Base-by-base conservation (phyloP, 2,329 filamentous ascomycete species). In the Pseudomassariella vexata region DNA sequence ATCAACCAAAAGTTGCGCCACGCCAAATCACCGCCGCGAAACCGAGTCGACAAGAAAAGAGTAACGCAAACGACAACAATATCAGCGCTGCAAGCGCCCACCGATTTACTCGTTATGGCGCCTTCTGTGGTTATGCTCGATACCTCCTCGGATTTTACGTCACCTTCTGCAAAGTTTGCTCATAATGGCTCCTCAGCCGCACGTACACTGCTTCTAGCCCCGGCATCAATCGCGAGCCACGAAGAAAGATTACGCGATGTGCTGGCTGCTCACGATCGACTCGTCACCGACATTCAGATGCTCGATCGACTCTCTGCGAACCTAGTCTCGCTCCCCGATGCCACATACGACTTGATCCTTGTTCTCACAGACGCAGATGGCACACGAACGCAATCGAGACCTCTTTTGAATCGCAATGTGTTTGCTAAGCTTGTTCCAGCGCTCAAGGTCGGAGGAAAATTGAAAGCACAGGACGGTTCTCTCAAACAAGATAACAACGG, bases 261-360 rank as follows among this genome's bases (percentile, higher is more conserved):
- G 40, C 76, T 94, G 50, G 69, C 78, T 37, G 67, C 77, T 36
- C 79, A 86, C 64, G 79, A 92, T 57, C 82, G 87, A 53, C 65
- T 72, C 42, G 68, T 73, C 27, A 90, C 88, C 40, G 92, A 98
- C 55, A 71, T 98, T 32, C 92, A 96, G 60, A 98, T 98, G 92
- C 83, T 98, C 40, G 92, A 98, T 64, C 86, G 92, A 31, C 75
- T 98, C 24, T 79, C 85, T 2, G 76, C 85, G 21, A 87, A 87
- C 40, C 70, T 95, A 22, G 85, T 92, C 36, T 68, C 79, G 6
- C 78, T 98, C 0, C 83, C 89, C 2, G 47, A 74, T 33, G 66
- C 76, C 29, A 84, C 85, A 34, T 98, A 98, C 66, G 85, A 94
- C 56, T 63, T 84, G 25, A 75, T 96, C 25, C 74, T 95, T 28